Evolutionary conservation across 768 basidiomycete genomes (phyloP).

Genomic region (Amanita pseudoporphyria): DNA sequence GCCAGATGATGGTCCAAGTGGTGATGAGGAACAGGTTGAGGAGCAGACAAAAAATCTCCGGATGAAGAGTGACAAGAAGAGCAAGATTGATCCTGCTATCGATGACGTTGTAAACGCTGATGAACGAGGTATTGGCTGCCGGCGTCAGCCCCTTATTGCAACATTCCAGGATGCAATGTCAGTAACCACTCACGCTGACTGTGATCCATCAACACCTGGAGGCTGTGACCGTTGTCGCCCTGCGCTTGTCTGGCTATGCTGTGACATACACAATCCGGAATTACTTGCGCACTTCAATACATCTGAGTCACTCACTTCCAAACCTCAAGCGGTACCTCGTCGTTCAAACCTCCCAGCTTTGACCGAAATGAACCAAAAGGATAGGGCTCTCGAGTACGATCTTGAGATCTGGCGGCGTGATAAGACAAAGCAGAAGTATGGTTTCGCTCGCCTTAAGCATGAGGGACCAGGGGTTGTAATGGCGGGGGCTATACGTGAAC

Average conservation of each 20-base stretch:
- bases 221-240: neutral
- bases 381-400: neutral
- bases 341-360: neutral
- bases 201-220: neutral
- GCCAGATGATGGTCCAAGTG: neutral
- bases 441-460: neutral
- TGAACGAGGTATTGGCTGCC: neutral
- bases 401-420: neutral
- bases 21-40: neutral
- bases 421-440: neutral
- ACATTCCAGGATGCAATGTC: neutral
- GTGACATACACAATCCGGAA: constrained; percentile 25
- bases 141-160: neutral
- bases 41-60: neutral
- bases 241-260: neutral
- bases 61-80: neutral
- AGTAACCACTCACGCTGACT: neutral
- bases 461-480: neutral
- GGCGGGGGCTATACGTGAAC: neutral
- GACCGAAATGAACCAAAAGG: neutral
- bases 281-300: neutral
- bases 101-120: constrained; percentile 1
- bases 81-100: neutral
- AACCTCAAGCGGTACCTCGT: neutral
- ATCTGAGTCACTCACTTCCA: neutral